Evolutionary conservation across 768 basidiomycete species (phyloP).

Genomic region (Sarcodon aspratus): DNA sequence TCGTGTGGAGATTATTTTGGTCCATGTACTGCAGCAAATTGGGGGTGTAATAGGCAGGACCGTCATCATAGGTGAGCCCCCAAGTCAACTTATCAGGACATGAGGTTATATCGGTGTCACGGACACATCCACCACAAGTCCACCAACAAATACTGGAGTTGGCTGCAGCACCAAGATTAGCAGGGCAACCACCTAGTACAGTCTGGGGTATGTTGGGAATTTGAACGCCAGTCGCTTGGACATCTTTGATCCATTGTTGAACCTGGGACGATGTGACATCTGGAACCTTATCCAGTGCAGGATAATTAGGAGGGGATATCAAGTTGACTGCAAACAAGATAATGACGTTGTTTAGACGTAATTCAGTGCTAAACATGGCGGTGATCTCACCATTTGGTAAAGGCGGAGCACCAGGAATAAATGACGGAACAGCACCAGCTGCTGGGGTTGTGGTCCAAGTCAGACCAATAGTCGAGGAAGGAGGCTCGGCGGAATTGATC

Average conservation of each 20-base stretch:
- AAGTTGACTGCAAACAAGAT: slow-evolving; percentile 28
- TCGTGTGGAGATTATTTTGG: slow-evolving; percentile 53
- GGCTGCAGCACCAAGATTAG: slow-evolving; percentile 40
- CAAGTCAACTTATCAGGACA: slow-evolving; percentile 58
- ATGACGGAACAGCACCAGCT: slow-evolving; percentile 25
- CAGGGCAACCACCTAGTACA: slow-evolving; percentile 35
- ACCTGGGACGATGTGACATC: slow-evolving; percentile 53
- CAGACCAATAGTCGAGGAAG: slow-evolving; percentile 11
- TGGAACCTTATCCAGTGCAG: slow-evolving; percentile 50
- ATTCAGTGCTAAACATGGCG: not conserved
- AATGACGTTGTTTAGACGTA: not conserved
- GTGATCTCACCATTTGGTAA: slow-evolving; percentile 35
- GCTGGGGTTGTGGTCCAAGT: slow-evolving; percentile 21
- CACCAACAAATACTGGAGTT: slow-evolving; percentile 60
- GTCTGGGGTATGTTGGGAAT: slow-evolving; percentile 46
- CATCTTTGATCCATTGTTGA: slow-evolving; percentile 59
- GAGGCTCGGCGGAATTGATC: slow-evolving; percentile 12
- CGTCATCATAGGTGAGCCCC: slow-evolving; percentile 66
- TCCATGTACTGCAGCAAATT: slow-evolving; percentile 63
- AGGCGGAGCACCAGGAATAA: slow-evolving; percentile 44
- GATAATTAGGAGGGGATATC: slow-evolving; percentile 37
- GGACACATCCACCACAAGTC: slow-evolving; percentile 67
- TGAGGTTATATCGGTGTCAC: slow-evolving; percentile 54
- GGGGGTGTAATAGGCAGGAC: slow-evolving; percentile 70
- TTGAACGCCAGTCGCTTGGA: slow-evolving; percentile 37